These are phyloP conservation scores for Boehmeria nivea DNA, from an alignment of 306 rosid genomes.

Conservation along the genomic window DNA sequence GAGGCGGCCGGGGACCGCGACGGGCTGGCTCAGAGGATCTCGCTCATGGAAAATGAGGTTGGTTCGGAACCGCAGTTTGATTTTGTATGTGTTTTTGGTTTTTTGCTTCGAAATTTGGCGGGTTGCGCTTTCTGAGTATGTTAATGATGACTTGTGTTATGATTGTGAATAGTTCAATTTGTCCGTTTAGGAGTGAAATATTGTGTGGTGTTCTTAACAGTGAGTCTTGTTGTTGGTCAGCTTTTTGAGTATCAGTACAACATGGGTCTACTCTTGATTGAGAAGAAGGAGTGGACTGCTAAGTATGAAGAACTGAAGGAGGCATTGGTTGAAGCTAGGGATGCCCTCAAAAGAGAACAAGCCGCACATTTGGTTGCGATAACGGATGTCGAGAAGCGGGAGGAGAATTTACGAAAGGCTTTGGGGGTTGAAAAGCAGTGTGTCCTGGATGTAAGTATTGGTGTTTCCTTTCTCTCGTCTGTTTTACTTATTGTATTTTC, in stretches of 20 bases:
- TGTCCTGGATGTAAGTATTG: slow-evolving; percentile 78
- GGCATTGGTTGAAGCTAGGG: slow-evolving; percentile 53
- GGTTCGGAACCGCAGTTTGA: slow-evolving; percentile 11
- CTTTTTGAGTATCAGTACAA: slow-evolving; percentile 90
- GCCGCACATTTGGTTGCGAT: slow-evolving; percentile 61
- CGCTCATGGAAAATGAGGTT: slow-evolving; percentile 77
- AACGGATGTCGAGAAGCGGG: slow-evolving; percentile 75
- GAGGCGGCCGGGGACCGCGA: slow-evolving; percentile 36
- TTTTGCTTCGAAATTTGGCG: slow-evolving; percentile 1
- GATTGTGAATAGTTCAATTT: too few species aligned
- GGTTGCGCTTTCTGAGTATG: not conserved
- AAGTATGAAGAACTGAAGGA: slow-evolving; percentile 51
- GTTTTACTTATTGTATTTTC: not conserved
- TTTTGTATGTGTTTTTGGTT: slow-evolving; percentile 1
- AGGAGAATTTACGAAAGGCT: slow-evolving; percentile 79
- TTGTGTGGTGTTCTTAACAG: not conserved
- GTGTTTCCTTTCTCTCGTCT: slow-evolving; percentile 6
- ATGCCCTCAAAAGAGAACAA: slow-evolving; percentile 62
- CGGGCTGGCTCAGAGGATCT: slow-evolving; percentile 42
- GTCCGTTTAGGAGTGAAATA: too few species aligned
- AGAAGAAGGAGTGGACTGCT: slow-evolving; percentile 85
- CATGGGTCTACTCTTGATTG: slow-evolving; percentile 97
- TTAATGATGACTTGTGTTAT: not conserved
- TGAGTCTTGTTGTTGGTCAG: slow-evolving; percentile 29
- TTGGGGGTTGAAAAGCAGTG: slow-evolving; percentile 96